phyloP scores from a whole-genome alignment of 176 grass and related monocot genomes.

The Musa schizocarpa region DNA sequence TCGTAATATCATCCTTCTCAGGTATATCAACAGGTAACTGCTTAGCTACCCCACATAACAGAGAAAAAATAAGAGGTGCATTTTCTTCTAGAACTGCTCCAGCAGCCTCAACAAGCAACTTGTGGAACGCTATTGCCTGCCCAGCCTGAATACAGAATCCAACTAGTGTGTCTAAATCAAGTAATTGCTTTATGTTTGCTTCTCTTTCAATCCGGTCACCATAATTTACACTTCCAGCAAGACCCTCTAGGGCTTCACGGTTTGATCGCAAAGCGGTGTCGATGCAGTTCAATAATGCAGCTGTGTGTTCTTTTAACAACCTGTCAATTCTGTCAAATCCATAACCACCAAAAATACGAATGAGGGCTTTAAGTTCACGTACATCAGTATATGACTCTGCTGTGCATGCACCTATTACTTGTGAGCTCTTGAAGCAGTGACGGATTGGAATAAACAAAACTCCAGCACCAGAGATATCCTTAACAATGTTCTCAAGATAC shows the following conservation, averaged over 20 bases:
- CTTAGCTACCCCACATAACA: constrained; percentile 57
- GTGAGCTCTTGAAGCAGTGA: constrained; percentile 73
- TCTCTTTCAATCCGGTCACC: constrained; percentile 94
- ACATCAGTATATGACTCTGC: constrained; percentile 82
- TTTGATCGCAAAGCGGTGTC: constrained; percentile 84
- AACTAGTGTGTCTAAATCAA: constrained; percentile 72
- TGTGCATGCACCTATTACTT: constrained; percentile 55
- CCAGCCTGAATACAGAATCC: constrained; percentile 92
- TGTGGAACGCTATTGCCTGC: constrained; percentile 79
- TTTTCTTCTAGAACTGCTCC: constrained; percentile 83
- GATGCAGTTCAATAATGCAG: constrained; percentile 81
- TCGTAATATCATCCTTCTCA: constrained; percentile 68
- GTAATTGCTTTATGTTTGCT: constrained; percentile 82
- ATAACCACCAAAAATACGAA: constrained; percentile 86
- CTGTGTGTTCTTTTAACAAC: constrained; percentile 79
- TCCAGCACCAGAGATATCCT: constrained; percentile 57
- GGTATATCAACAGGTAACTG: constrained; percentile 76
- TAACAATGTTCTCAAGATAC: constrained; percentile 89
- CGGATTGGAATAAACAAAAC: constrained; percentile 49
- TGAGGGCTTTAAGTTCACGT: constrained; percentile 77
- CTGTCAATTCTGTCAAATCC: constrained; percentile 79
- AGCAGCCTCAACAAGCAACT: constrained; percentile 70
- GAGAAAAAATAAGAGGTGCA: constrained; percentile 70
- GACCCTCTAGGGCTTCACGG: constrained; percentile 68
- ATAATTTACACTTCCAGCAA: constrained; percentile 73